Evolutionary conservation across 768 basidiomycete species (phyloP), one percentile per base, ranked within the genome.

Genomic region (Boletus tylopilopsis): DNA sequence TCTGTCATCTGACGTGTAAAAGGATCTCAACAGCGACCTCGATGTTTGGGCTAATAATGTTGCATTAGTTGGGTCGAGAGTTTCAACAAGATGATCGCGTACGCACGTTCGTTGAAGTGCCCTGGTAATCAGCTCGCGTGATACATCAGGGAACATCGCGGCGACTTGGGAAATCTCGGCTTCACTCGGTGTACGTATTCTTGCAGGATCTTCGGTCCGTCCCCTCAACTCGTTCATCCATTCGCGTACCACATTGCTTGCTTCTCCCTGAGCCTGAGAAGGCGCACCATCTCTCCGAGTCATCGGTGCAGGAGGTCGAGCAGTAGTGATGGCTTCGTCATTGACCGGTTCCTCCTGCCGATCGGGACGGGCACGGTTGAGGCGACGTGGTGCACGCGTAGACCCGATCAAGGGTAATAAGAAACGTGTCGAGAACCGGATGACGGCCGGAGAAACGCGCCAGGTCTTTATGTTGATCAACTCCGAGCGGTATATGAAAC

Each of bases 201-300:
- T 81, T 25, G 78, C 74, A 18, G 75, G 71, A 38, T 77, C 76
- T 18, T 78, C 79, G 24, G 75, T 65, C 47, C 82, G 68, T 6
- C 89, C 87, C 2, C 87, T 88, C 57, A 92, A 67, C 56, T 88
- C 87, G 50, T 88, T 76, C 23, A 90, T 84, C 87, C 87, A 89
- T 62, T 87, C 85, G 43, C 84, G 76, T 64, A 90, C 73, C 21
- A 88, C 83, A 36, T 68, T 67, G 18, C 69, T 67, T 12, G 68
- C 56, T 38, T 60, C 62, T 35, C 57, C 60, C 10, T 57, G 59
- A 33, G 58, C 62, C 45, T 56, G 56, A 30, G 50, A 18, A 11
- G 57, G 54, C 30, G 52, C 59, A 8, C 45, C 42, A 37, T 58
- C 61, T 18, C 62, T 61, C 53, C 56, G 53, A 40, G 58, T 49